Evolutionary conservation across 164 flowering plant species (phyloP).

Genomic region (Piper betle): DNA sequence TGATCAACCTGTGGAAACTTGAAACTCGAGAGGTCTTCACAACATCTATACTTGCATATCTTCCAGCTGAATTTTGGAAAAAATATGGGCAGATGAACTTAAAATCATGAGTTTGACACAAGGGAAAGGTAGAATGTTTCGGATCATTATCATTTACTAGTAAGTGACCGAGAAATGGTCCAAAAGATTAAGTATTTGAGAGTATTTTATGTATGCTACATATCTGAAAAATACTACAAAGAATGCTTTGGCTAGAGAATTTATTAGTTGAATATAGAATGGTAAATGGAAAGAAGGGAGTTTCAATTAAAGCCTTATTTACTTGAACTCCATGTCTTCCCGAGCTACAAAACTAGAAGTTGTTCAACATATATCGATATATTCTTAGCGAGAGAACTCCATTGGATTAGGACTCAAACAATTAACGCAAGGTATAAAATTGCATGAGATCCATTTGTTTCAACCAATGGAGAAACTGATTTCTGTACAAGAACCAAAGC

Average conservation of each 20-base stretch:
- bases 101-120: conserved; percentile 2
- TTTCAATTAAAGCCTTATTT: conserved; percentile 1
- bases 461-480: conserved; percentile 5
- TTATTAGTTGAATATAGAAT: conserved; percentile 6
- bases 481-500: conserved; percentile 6
- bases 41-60: conserved; percentile 25
- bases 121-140: conserved; percentile 6
- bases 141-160: conserved; percentile 8
- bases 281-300: conserved; percentile 1
- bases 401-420: conserved; percentile 13
- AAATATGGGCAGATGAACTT: conserved; percentile 29
- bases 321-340: conserved; percentile 23
- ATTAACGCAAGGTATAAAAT: conserved; percentile 19
- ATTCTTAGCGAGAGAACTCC: conserved; percentile 17
- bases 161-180: conserved; percentile 15
- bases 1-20: conserved; percentile 3
- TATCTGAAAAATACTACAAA: conserved; percentile 19
- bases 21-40: conserved; percentile 53
- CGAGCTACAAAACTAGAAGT: conserved; percentile 13
- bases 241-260: conserved; percentile 30
- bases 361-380: conserved; percentile 8
- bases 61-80: conserved; percentile 5
- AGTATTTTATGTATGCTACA: conserved; percentile 25
- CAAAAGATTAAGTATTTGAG: conserved; percentile 3
- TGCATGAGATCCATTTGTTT: conserved; percentile 30